phyloP scores from a whole-genome alignment of 768 basidiomycete species.

The Tylopilus balloui region DNA sequence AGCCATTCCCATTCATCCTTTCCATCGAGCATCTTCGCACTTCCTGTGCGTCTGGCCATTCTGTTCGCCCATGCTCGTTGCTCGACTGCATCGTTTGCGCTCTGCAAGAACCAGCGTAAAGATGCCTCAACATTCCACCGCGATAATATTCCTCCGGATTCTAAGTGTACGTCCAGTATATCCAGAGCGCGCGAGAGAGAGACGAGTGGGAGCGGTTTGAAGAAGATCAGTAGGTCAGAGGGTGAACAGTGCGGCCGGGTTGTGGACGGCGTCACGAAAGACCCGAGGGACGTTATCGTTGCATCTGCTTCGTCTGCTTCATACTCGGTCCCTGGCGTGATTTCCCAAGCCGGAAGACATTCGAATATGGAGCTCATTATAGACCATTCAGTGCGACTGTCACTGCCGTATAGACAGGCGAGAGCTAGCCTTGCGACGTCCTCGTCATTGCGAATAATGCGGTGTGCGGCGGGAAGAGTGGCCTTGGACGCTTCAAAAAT shows the following conservation, averaged over 20 bases:
- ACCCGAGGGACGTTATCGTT: constrained; percentile 74
- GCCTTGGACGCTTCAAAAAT: constrained; percentile 93
- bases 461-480: constrained; percentile 62
- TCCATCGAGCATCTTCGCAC: constrained; percentile 48
- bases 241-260: constrained; percentile 52
- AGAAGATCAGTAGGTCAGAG: constrained; percentile 73
- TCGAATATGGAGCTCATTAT: constrained; percentile 93
- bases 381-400: constrained; percentile 66
- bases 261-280: constrained; percentile 74
- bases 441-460: constrained; percentile 77
- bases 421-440: constrained; percentile 84
- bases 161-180: constrained; percentile 89
- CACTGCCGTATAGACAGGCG: constrained; percentile 82
- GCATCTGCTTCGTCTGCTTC: constrained; percentile 77
- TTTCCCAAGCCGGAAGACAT: constrained; percentile 90
- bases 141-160: constrained; percentile 87
- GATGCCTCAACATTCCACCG: constrained; percentile 84
- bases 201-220: constrained; percentile 68
- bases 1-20: constrained; percentile 84
- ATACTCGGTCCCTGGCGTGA: constrained; percentile 48
- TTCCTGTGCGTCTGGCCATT: constrained; percentile 71
- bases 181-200: constrained; percentile 83
- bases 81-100: constrained; percentile 55
- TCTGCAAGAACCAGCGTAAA: constrained; percentile 87
- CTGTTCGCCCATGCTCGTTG: constrained; percentile 85